phyloP scores from a whole-genome alignment of 1,284 basidiomycete genomes.

The Melampsora americana region DNA sequence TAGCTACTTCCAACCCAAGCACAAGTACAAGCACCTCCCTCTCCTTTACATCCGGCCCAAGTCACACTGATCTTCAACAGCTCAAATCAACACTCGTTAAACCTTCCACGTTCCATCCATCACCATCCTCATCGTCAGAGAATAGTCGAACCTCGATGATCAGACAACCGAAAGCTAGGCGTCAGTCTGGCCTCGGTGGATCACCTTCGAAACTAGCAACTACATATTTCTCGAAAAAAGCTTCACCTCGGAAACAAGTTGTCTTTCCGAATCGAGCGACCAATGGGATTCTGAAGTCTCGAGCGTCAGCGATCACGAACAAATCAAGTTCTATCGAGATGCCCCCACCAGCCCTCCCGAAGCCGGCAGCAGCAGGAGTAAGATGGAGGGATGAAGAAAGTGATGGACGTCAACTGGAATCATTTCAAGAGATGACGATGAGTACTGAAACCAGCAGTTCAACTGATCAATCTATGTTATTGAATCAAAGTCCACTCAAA shows the following conservation, averaged over 20 bases:
- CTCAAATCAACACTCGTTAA: background rate
- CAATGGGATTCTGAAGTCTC: slow-evolving; percentile 2
- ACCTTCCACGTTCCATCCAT: background rate
- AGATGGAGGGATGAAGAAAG: slow-evolving; percentile 39
- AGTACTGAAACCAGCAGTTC: slow-evolving; percentile 6
- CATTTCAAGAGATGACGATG: slow-evolving; percentile 20
- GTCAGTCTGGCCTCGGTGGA: background rate
- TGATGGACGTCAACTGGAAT: slow-evolving; percentile 33
- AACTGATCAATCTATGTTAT: slow-evolving; percentile 24
- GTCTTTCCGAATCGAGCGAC: background rate
- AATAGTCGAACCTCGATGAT: background rate
- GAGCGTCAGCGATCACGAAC: background rate
- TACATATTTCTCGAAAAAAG: slow-evolving; percentile 11
- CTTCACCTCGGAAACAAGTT: slow-evolving; percentile 18
- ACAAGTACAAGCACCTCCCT: no score
- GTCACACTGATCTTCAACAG: background rate
- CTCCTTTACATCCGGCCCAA: no score
- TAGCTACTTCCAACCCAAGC: no score
- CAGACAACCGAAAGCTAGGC: background rate
- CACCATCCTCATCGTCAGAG: slow-evolving; percentile 14
- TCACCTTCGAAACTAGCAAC: slow-evolving; percentile 13
- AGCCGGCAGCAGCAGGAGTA: slow-evolving; percentile 14
- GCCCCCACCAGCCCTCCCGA: background rate
- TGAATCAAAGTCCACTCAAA: slow-evolving; percentile 16
- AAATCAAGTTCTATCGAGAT: background rate